Evolutionary conservation across 2,329 filamentous ascomycete species (phyloP), one percentile per base, ranked within the genome.

Genomic region (Grosmannia clavigera): DNA sequence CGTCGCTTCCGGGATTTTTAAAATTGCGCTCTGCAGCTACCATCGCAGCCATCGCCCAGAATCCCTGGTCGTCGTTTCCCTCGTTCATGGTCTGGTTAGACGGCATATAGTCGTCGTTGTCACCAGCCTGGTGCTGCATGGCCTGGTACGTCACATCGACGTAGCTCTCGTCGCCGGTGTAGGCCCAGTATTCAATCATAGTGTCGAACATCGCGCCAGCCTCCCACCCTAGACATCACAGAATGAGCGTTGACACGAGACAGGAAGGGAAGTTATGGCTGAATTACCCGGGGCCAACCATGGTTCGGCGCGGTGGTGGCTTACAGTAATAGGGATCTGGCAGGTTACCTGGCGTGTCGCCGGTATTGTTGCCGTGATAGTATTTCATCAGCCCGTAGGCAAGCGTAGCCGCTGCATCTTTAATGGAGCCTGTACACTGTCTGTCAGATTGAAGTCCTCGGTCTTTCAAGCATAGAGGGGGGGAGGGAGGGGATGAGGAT

Each of bases 121-220:
- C 78, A 59, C 89, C 89, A 58, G 86, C 83, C 71, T 95, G 90
- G 69, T 81, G 85, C 55, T 91, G 77, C 66, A 95, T 78, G 14
- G 81, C 90, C 64, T 88, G 77, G 43, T 78, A 79, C 19, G 83
- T 81, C 51, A 88, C 74, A 19, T 84, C 74, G 69, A 91, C 91
- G 74, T 88, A 94, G 40, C 69, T 90, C 89, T 69, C 85, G 60
- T 67, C 65, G 53, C 63, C 62, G 10, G 65, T 67, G 56, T 67
- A 67, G 58, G 64, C 88, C 88, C 88, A 95, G 70, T 94, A 94
- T 67, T 94, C 88, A 58, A 95, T 78, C 63, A 94, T 75, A 2
- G 86, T 77, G 27, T 81, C 82, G 72, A 85, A 78, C 76, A 92
- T 83, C 60, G 87, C 87, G 58, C 88, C 88, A 12, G 78, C 86